Evolutionary conservation across 352 stramenopile species (phyloP), one percentile per base, ranked within the genome.

Genomic region (Globisporangium emineosum): DNA sequence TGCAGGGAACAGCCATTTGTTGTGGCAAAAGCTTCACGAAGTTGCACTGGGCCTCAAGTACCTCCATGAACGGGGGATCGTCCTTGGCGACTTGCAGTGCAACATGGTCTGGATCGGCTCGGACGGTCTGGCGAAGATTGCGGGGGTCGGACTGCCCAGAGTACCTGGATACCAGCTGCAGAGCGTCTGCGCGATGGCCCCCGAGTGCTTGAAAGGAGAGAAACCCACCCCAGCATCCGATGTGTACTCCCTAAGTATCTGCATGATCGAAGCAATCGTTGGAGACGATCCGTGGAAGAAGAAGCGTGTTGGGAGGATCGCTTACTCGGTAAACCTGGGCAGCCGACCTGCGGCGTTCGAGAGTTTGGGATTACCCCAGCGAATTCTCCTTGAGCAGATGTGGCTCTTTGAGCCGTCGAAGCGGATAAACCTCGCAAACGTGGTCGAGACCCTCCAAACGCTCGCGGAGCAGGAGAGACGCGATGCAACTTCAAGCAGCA

Each of bases 11-110:
- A 42, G 57, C 17, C 21, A 43, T 7, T 5, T 59, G 33, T 6
- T 62, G 3, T 60, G 43, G 49, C 25, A 59, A 21, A 60, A 49
- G 29, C 23, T 72, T 25, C 23, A 43, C 33, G 66, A 68, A 37
- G 58, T 43, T 2, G 35, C 55, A 0, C 51, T 65, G 15, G 83
- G 78, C 5, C 61, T 93, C 5, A 19, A 58, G 32, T 89, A 81
- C 58, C 52, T 68, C 8, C 17, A 53, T 15, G 32, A 57, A 17
- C 62, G 43, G 13, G 43, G 40, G 1, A 27, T 68, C 1, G 1
- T 59, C 6, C 5, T 53, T 54, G 30, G 54, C 2, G 4, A 1
- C 3, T 43, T 64, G 4, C 25, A 23, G 0, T 65, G 60, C 37
- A 25, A 0, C 0, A 25, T 43, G 19, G 45, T 52, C 17, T 63